Base-by-base conservation (phyloP, 2,329 filamentous ascomycete species). In the Torrubiella hemipterigena region DNA sequence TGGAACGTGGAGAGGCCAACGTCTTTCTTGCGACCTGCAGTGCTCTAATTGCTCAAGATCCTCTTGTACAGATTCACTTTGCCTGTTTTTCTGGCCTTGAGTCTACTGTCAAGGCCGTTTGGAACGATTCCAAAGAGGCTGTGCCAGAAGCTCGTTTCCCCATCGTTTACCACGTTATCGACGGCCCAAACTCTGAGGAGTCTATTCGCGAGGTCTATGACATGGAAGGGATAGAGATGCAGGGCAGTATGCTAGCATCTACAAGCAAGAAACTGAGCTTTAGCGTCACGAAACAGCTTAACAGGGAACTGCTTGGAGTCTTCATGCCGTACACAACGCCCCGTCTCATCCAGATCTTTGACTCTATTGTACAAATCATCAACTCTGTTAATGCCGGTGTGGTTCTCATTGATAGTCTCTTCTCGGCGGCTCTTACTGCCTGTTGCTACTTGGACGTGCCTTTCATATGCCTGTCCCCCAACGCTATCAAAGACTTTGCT, bases 1-100 rank as follows among this genome's bases (percentile, higher is more conserved):
- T 52, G 30, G 63, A 67, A 34, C 52, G 55, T 35, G 63, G 64
- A 4, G 58, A 65, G 34, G 55, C 58, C 13, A 67, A 64, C 40
- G 55, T 66, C 16, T 50, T 62, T 21, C 38, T 68, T 6, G 63
- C 63, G 6, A 52, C 58, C 0, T 49, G 49, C 4, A 49, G 59
- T 21, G 60, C 60, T 17, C 46, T 66, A 1, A 38, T 60, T 2
- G 41, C 37, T 12, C 20, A 47, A 4, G 44, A 51, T 6, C 48
- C 50, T 3, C 35, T 55, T 11, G 48, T 58, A 17, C 50, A 60
- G 20, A 43, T 67, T 6, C 62, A 67, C 34, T 49, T 67, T 17
- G 61, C 54, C 4, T 63, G 63, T 0, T 65, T 61, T 36, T 34
- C 42, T 1, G 44, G 46, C 4, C 44, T 65, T 2, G 47, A 54